Conservation (phyloP, 148 eudicot species). For the Rhododendron mucronatum region DNA sequence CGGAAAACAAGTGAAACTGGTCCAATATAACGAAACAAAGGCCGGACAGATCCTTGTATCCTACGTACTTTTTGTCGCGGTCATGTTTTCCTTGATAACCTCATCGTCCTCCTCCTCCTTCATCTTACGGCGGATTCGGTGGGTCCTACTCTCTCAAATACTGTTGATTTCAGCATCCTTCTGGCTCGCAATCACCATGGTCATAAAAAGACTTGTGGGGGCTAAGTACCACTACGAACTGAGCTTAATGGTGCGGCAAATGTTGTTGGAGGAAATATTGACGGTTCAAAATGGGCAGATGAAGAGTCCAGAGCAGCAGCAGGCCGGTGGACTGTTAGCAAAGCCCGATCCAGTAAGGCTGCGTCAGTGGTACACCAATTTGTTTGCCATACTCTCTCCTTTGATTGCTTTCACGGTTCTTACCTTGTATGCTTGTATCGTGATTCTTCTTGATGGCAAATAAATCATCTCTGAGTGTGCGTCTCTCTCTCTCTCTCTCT, state of each 20-base stretch:
- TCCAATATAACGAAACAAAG: too few species aligned
- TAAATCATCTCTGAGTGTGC: too few species aligned
- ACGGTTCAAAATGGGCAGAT: not conserved
- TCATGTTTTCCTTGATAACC: not conserved
- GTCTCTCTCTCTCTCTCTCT: too few species aligned
- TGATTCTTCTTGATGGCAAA: not conserved
- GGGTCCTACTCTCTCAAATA: not conserved
- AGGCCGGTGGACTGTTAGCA: not conserved
- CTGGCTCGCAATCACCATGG: not conserved
- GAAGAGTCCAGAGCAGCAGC: not conserved
- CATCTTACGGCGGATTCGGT: not conserved
- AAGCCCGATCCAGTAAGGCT: not conserved
- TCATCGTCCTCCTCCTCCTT: not conserved
- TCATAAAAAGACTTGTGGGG: not conserved
- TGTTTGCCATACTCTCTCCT: not conserved
- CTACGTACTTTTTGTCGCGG: not conserved
- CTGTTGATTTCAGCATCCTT: not conserved
- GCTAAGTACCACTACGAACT: not conserved
- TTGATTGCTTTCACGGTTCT: not conserved
- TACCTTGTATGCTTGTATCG: not conserved
- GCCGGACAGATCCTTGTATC: not conserved
- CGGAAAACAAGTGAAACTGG: too few species aligned
- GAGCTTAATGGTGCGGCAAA: not conserved
- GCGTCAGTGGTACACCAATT: not conserved
- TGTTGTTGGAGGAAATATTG: not conserved